These are phyloP conservation scores for Backusella parvicylindrica DNA, from an alignment of 192 early-diverging fungal genomes.

Conservation along the genomic window DNA sequence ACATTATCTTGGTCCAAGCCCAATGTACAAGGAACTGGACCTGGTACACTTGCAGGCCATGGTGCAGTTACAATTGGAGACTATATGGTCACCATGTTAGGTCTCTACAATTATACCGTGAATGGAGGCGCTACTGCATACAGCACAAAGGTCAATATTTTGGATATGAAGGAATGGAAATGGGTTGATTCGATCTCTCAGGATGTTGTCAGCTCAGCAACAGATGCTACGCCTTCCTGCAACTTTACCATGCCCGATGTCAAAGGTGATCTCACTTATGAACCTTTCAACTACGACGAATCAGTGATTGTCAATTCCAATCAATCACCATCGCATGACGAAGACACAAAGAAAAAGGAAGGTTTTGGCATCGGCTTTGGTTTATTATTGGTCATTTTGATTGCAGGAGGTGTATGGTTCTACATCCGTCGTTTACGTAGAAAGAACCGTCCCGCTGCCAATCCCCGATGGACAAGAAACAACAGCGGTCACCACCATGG, in stretches of 20 bases:
- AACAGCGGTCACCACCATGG: not conserved
- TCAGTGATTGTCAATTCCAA: not conserved
- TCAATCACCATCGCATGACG: not conserved
- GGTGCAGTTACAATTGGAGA: slow-evolving; percentile 5
- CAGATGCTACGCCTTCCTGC: not conserved
- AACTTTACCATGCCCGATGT: not conserved
- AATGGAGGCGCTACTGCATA: not conserved
- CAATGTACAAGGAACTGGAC: not conserved
- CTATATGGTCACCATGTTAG: slow-evolving; percentile 23
- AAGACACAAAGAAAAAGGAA: slow-evolving; percentile 8
- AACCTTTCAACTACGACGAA: not conserved
- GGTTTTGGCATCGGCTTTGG: slow-evolving; percentile 26
- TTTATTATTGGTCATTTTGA: slow-evolving; percentile 9
- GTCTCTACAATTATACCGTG: not conserved
- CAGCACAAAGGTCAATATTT: slow-evolving; percentile 4
- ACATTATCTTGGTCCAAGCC: slow-evolving; percentile 15
- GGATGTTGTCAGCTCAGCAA: not conserved
- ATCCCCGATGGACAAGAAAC: slow-evolving; percentile 24
- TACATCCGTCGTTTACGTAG: slow-evolving; percentile 7
- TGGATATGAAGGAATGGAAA: slow-evolving; percentile 15
- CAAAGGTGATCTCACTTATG: too few species aligned
- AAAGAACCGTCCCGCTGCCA: slow-evolving; percentile 9
- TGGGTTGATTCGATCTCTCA: slow-evolving; percentile 12
- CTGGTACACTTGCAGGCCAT: slow-evolving; percentile 4
- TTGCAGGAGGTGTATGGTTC: slow-evolving; percentile 13